Base-by-base conservation (phyloP, 1,139 yeast species). In the Pichia cactophila region DNA sequence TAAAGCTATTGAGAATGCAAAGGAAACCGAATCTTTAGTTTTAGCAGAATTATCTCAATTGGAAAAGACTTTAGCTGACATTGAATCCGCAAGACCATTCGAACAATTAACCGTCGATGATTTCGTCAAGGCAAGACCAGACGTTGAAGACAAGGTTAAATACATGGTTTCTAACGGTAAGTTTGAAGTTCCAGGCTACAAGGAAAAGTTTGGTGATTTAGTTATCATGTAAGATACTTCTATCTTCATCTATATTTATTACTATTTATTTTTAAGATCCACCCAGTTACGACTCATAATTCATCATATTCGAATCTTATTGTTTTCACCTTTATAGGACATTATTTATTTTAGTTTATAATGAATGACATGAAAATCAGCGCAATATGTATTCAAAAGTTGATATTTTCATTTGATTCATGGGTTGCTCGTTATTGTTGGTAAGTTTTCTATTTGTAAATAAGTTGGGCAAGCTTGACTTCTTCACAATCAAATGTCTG, bases 101-200 rank as follows among this genome's bases (percentile, higher is more conserved):
- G 97, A 88, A 69, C 92, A 92, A 74, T 83, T 92, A 70, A 90
- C 97, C 50, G 92, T 90, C 54, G 96, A 89, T 56, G 98, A 92
- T 63, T 86, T 92, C 60, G 85, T 86, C 65, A 81, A 82, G 77
- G 97, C 97, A 57, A 86, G 92, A 75, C 97, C 98, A 63, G 97
- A 92, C 71, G 86, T 92, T 70, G 96, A 90, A 67, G 92, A 87
- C 64, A 92, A 92, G 84, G 96, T 90, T 62, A 80, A 77, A 66
- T 88, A 88, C 74, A 85, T 92, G 94, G 90, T 92, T 65, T 83
- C 85, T 81, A 85, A 89, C 79, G 96, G 96, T 72, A 86, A 87
- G 76, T 90, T 96, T 95, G 89, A 87, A 66, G 95, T 90, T 62
- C 97, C 98, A 63, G 96, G 96, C 63, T 92, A 92, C 83, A 85